Conservation (phyloP, 192 early-diverging fungal genomes). For the Linnemannia exigua region DNA sequence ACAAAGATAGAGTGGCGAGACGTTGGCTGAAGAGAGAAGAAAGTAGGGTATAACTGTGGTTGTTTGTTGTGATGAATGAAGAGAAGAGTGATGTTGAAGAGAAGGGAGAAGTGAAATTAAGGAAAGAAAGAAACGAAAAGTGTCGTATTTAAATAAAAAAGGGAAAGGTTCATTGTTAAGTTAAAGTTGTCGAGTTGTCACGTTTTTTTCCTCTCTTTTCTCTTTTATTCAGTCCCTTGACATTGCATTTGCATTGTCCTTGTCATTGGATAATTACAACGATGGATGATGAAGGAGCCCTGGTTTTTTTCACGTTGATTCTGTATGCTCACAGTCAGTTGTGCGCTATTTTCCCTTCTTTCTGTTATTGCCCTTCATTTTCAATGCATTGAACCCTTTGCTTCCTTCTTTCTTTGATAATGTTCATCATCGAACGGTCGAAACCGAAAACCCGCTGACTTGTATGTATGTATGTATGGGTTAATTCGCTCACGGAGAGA, state of each 20-base stretch:
- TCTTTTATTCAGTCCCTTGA: background rate
- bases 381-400: background rate
- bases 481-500: slow-evolving; percentile 1
- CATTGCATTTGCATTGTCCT: too few relatives aligned
- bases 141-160: background rate
- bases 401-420: background rate
- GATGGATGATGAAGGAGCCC: background rate
- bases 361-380: too few relatives aligned
- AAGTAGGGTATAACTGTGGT: background rate
- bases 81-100: background rate
- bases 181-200: background rate
- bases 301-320: background rate
- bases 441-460: background rate
- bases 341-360: background rate
- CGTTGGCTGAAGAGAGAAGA: background rate
- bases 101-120: background rate
- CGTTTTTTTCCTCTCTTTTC: background rate
- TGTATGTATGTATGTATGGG: background rate
- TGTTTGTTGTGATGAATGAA: background rate
- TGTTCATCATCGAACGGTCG: slow-evolving; percentile 5
- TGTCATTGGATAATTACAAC: background rate
- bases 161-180: background rate
- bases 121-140: background rate
- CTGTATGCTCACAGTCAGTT: background rate
- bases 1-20: background rate